These are phyloP conservation scores for Celoporthe dispersa DNA, from an alignment of 2,329 filamentous ascomycete genomes.

Conservation along the genomic window DNA sequence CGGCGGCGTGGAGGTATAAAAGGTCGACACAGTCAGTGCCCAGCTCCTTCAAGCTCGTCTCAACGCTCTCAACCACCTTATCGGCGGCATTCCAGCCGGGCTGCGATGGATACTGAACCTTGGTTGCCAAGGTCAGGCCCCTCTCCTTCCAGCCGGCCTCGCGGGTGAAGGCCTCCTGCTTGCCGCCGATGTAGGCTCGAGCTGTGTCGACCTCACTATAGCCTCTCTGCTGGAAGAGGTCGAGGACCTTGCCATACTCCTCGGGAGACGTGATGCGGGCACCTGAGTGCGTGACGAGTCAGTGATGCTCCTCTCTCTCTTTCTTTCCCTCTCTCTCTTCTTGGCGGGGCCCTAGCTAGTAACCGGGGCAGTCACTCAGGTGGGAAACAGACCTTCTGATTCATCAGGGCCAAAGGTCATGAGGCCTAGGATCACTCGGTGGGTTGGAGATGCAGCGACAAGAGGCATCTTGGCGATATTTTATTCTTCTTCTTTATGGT, in stretches of 20 bases:
- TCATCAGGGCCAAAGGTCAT: slow-evolving; percentile 73
- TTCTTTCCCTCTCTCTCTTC: not conserved
- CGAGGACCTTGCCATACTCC: slow-evolving; percentile 67
- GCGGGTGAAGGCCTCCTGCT: slow-evolving; percentile 71
- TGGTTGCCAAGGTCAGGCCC: slow-evolving; percentile 71
- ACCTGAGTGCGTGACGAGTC: not conserved
- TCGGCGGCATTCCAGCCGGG: slow-evolving; percentile 66
- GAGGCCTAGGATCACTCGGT: slow-evolving; percentile 68
- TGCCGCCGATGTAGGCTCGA: slow-evolving; percentile 66
- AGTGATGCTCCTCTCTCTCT: not conserved
- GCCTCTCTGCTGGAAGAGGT: slow-evolving; percentile 68
- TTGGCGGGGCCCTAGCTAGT: not conserved
- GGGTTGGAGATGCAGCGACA: slow-evolving; percentile 25
- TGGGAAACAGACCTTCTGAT: slow-evolving; percentile 42
- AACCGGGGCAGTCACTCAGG: not conserved
- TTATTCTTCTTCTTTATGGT: not conserved
- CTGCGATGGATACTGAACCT: slow-evolving; percentile 62
- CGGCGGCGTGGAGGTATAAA: slow-evolving; percentile 74
- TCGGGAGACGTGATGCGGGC: slow-evolving; percentile 64
- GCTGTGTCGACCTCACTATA: slow-evolving; percentile 78
- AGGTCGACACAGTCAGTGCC: slow-evolving; percentile 74
- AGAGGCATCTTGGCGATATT: slow-evolving; percentile 21
- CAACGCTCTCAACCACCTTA: slow-evolving; percentile 67
- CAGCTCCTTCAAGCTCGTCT: slow-evolving; percentile 72
- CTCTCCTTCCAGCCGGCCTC: slow-evolving; percentile 71